Evolutionary conservation across 768 basidiomycete species (phyloP), one percentile per base, ranked within the genome.

Genomic region (Melanogaster broomeanus): DNA sequence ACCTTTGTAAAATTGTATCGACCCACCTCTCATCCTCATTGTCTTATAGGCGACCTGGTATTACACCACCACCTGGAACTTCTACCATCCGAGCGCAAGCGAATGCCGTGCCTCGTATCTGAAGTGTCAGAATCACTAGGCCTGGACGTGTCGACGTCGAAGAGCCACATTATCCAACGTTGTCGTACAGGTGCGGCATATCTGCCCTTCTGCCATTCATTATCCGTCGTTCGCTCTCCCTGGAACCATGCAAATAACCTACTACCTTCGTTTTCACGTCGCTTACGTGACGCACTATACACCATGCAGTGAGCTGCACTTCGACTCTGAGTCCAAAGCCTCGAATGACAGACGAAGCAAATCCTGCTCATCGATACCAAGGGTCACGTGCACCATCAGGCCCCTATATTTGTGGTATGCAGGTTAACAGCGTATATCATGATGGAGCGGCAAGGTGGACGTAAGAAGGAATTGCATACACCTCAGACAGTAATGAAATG

Each of bases 311-410:
- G 31, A 25, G 48, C n/a, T 39, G 21, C 44, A 39, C 28, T 48
- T 42, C 51, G 24, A 39, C 27, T 42, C 44, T 31, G 33, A 41
- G 25, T 27, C 18, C 18, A 25, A 39, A 19, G 39, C 50, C 37
- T 54, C 56, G 30, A 62, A 64, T 66, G 15, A 39, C 30, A 44
- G 24, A 40, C 39, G 21, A 25, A 24, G 61, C 52, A 52, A 60
- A 66, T 58, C 60, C 56, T 58, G 49, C 65, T 65, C 58, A 58
- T n/a, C n/a, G n/a, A n/a, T n/a, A n/a, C n/a, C n/a, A n/a, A n/a
- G n/a, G n/a, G n/a, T 13, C 13, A 31, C 31, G 31, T 31, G 31
- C 9, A 12, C 5, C 42, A 28, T 16, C 22, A 24, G 15, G 1
- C 40, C 54, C 56, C 53, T 46, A n/a, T n/a, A n/a, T 42, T 42